phyloP scores from a whole-genome alignment of 176 grass and related monocot species.

The Rhipidocladum racemiflorum region DNA sequence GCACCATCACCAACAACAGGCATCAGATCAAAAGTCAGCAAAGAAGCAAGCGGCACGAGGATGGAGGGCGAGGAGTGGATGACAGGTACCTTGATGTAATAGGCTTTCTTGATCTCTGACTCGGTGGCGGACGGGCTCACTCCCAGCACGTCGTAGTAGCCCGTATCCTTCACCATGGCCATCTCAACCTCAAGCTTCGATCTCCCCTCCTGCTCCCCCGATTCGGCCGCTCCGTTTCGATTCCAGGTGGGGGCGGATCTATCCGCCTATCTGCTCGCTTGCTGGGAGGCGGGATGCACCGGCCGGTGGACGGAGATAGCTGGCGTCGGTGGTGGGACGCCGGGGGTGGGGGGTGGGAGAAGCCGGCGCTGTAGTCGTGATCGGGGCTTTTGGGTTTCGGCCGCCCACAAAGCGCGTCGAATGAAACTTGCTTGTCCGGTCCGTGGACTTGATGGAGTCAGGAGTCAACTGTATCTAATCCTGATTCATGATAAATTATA shows the following conservation, averaged over 20 bases:
- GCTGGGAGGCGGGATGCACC: neutral
- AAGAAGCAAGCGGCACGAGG: neutral
- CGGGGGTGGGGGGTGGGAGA: constrained; percentile 20
- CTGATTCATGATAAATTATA: no score
- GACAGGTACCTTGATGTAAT: constrained; percentile 73
- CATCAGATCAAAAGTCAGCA: constrained; percentile 14
- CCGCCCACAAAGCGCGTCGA: constrained; percentile 36
- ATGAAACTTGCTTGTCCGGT: neutral
- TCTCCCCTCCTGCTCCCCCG: constrained; percentile 3
- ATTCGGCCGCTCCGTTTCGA: neutral
- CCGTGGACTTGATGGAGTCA: no score
- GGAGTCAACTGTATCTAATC: no score
- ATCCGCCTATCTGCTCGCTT: neutral
- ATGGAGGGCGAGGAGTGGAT: neutral
- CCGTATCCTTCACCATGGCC: constrained; percentile 73
- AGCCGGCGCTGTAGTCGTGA: neutral
- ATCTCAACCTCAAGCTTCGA: neutral
- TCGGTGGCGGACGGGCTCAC: constrained; percentile 73
- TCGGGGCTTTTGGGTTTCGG: constrained; percentile 34
- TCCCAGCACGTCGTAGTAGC: constrained; percentile 91
- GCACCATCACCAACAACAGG: constrained; percentile 2
- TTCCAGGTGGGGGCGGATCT: neutral
- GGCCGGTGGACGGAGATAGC: neutral
- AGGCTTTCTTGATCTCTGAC: constrained; percentile 94
- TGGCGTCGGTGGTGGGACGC: neutral